Base-by-base conservation (phyloP, 2,329 filamentous ascomycete genomes). In the Escovopsis sp. region DNA sequence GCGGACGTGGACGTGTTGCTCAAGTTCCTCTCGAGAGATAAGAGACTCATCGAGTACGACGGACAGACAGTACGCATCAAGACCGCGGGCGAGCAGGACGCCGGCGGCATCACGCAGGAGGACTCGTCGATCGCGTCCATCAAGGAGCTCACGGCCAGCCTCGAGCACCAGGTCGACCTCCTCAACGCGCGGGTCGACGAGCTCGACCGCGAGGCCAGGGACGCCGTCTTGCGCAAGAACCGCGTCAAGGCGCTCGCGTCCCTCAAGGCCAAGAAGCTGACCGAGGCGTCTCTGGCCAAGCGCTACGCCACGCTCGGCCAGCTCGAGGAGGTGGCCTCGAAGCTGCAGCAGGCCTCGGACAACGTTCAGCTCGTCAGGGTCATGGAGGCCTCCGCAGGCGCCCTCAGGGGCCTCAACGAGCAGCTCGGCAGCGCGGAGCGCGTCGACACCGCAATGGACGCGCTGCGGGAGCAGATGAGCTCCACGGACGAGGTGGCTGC, bases 61-160 rank as follows among this genome's bases (percentile, higher is more conserved):
- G 72, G 70, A 4, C 58, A 74, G 43, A 83, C 76, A 0, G 68
- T 98, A 45, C 87, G 82, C 52, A 77, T 96, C 54, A 79, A 72
- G 46, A 57, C 58, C 0, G 52, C 68, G 0, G 61, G 64, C 3
- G 65, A 72, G 35, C 56, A 61, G 31, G 21, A n/a, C n/a, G n/a
- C n/a, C n/a, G 39, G 50, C 1, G 46, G 47, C 0, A 78, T 96
- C 43, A 82, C 81, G 1, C 63, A 76, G 38, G 79, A 92, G 47
- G 90, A 98, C 57, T 63, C 66, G 4, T 80, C 83, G 1, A 83
- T 94, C 42, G 86, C 86, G 1, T 80, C 80, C 14, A 70, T 98
- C 9, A 88, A 87, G 49, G 74, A 81, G 18, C 67, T 94, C 10
- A 79, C 86, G 19, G 65, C 72, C 28, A 79, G 80, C 34, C 66